Base-by-base conservation (phyloP, 1,284 basidiomycete species). In the Marasmius oreades region DNA sequence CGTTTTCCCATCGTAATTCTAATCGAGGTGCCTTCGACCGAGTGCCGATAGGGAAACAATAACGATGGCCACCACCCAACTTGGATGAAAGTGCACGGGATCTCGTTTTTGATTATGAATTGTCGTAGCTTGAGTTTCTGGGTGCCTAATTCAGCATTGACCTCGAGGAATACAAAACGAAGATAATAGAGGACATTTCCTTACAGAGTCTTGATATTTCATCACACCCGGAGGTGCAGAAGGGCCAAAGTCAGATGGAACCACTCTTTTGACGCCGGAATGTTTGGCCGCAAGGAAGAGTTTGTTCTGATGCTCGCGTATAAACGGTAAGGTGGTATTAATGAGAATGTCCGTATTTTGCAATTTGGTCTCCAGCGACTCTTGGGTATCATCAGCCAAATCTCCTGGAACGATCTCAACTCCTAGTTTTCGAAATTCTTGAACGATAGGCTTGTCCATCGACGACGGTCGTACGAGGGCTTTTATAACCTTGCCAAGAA, bases 1-100 rank as follows among this genome's bases (percentile, higher is more conserved):
- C 51, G 14, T 16, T 26, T 46, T 37, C 28, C n/a, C n/a, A n/a
- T n/a, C 18, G 28, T 37, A n/a, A n/a, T n/a, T n/a, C n/a, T n/a
- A n/a, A n/a, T n/a, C 11, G 6, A 6, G 11, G 1, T 20, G 5
- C 18, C n/a, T 7, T 18, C 14, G 39, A 5, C 26, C 14, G 11
- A 14, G 23, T 52, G 20, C 18, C 20, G 16, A 16, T 11, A 51
- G 3, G 31, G 47, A 28, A 31, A 42, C 34, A 18, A 34, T 24
- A 46, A 8, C 12, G 6, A 16, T n/a, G 31, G 23, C 59, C 59
- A 61, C 22, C 46, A 60, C 2, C 60, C 60, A 5, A 60, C 53
- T 23, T 60, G 52, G 20, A 61, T 57, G 46, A 59, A 55, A 20
- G 60, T 61, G 46, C 57, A 55, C 2, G 46, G 23, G 8, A 61